Evolutionary conservation across 2,329 filamentous ascomycete genomes (phyloP).

Genomic region (Orbilia javanica): DNA sequence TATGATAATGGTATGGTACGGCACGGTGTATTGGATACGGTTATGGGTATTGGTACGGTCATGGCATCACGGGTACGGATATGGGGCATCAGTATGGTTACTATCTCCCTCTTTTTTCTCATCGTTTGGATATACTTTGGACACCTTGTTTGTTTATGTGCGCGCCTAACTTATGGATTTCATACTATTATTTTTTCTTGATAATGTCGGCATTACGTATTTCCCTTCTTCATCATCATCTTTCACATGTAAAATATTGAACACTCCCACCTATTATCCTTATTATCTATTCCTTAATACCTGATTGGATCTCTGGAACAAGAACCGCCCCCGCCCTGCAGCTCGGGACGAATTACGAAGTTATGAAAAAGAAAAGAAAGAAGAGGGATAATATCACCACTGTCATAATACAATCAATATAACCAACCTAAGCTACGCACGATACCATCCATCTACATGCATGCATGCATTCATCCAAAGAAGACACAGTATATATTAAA

Average conservation of each 20-base stretch:
- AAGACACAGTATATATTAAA: too few species aligned
- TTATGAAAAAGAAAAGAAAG: neutral
- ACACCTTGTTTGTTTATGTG: neutral
- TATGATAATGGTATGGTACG: neutral
- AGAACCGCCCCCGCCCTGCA: too few species aligned
- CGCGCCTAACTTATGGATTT: neutral
- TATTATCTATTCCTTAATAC: neutral
- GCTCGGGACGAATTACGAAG: neutral
- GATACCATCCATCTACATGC: too few species aligned
- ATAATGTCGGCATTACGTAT: too few species aligned
- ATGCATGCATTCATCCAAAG: neutral
- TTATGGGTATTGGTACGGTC: too few species aligned
- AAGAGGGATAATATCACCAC: neutral
- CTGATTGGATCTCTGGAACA: too few species aligned
- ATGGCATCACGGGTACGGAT: neutral
- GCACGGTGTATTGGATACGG: neutral
- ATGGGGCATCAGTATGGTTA: neutral
- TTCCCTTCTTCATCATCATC: neutral
- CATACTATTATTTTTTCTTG: neutral
- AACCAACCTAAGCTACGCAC: too few species aligned
- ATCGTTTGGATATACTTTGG: neutral
- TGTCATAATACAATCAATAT: neutral
- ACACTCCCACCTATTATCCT: neutral
- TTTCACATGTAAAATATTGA: conserved; percentile 39
- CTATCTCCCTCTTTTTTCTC: neutral